A percentile compares a stretch with the other conserved stretches of the same genome.
phyloP scores from a whole-genome alignment of 768 basidiomycete species.

The Suillus plorans region DNA sequence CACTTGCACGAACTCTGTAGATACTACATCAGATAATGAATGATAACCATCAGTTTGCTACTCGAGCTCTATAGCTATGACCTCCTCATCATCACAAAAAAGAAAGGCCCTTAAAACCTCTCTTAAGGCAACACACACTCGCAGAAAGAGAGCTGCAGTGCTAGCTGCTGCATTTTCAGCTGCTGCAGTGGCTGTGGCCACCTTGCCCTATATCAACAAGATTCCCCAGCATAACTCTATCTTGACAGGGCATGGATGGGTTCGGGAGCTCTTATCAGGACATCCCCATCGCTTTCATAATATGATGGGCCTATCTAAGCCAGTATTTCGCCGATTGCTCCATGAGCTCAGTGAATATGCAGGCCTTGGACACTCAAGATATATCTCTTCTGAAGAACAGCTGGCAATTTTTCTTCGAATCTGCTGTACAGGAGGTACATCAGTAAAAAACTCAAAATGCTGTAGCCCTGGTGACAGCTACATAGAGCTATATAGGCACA shows the following conservation, averaged over 20 bases:
- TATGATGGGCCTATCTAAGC: background rate
- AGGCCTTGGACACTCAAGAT: background rate
- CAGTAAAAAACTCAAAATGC: too few relatives aligned
- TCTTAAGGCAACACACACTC: background rate
- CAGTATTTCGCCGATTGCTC: background rate
- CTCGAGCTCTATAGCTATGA: background rate
- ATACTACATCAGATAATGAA: background rate
- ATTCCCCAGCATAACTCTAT: background rate
- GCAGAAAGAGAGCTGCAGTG: background rate
- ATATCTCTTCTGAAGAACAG: background rate
- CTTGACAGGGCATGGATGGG: background rate
- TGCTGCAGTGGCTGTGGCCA: background rate
- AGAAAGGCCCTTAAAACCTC: background rate
- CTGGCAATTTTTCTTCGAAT: background rate
- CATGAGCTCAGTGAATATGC: background rate
- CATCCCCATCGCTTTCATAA: background rate
- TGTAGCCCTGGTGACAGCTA: too few relatives aligned
- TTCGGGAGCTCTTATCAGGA: background rate
- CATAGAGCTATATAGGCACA: too few relatives aligned
- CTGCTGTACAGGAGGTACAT: background rate
- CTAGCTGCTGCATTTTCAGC: too few relatives aligned
- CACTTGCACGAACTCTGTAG: background rate
- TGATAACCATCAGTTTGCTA: background rate
- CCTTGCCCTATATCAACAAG: background rate
- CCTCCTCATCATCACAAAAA: background rate